Evolutionary conservation across 225 moss, liverwort and hornwort genomes (phyloP), one percentile per base, ranked within the genome.

Genomic region (Pseudisothecium myosuroides): DNA sequence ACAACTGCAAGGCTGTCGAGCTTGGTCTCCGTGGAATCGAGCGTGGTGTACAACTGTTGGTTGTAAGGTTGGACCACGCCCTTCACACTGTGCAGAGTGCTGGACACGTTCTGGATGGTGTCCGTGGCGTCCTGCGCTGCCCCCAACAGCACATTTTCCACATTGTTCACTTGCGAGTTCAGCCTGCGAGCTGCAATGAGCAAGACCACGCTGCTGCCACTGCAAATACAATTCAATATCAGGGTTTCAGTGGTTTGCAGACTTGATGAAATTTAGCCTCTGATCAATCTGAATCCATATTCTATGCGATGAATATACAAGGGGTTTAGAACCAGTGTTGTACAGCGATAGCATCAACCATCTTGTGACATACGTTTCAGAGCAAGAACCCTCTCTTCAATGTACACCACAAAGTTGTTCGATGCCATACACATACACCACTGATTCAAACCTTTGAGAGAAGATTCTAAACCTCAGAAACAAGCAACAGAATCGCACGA

Each of bases 151-250:
- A 93, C 93, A 43, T 86, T 54, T 90, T 94, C 92, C 61, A 94
- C 92, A 23, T 94, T 92, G 89, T 90, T 64, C 72, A 90, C 94
- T 85, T 94, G 94, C 37, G 90, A 90, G 27, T 90, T 94, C 65
- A 94, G 61, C 72, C 82, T 85, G 43, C 86, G 83, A 59, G 86
- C 85, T 6, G 94, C 94, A 26, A 94, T 83, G 72, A 91, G 90
- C 91, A 94, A 31, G 45, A 93, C 54, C 81, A 93, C 94, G 76
- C 93, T 90, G 71, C 90, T 88, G n/a, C 89, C 93, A 86, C 94
- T 94, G 94, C 89, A 90, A 47, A 74, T 17, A 24, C 59, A 58
- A 72, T 59, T 23, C 41, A 76, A 82, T 64, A 62, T 31, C 41
- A 87, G 56, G 55, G 26, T 73, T 32, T 61, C 31, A 43, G 34